Conservation (phyloP, 495 filamentous ascomycete species). For the Aspergillus haitiensis region DNA sequence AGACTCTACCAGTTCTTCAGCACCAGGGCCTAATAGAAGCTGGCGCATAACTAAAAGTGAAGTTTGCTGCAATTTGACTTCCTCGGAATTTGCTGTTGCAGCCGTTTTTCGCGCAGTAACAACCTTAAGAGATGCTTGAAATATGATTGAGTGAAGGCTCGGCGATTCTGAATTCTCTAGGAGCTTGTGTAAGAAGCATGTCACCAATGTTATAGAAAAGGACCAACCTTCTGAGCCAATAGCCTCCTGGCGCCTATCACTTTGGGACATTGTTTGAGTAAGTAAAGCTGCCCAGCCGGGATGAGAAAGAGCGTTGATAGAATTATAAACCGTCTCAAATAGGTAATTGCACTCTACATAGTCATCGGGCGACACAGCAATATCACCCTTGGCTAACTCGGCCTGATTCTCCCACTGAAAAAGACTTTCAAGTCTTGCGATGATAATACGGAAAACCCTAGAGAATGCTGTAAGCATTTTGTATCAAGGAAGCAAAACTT, state of each 20-base stretch:
- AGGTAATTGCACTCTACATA: slow-evolving; percentile 77
- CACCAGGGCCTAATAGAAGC: slow-evolving; percentile 70
- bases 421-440: slow-evolving; percentile 41
- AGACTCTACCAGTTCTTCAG: slow-evolving; percentile 62
- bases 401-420: slow-evolving; percentile 30
- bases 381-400: slow-evolving; percentile 20
- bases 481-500: not conserved
- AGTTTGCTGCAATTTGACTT: slow-evolving; percentile 59
- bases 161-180: slow-evolving; percentile 33
- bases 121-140: slow-evolving; percentile 37
- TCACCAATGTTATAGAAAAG: not conserved
- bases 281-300: slow-evolving; percentile 45
- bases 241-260: slow-evolving; percentile 34
- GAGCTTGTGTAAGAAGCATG: slow-evolving; percentile 12
- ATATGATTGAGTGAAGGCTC: slow-evolving; percentile 43
- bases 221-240: slow-evolving; percentile 36
- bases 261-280: slow-evolving; percentile 33
- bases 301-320: slow-evolving; percentile 54
- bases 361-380: slow-evolving; percentile 54
- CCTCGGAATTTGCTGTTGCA: slow-evolving; percentile 26
- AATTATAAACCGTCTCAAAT: slow-evolving; percentile 69
- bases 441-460: slow-evolving; percentile 44
- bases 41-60: slow-evolving; percentile 72
- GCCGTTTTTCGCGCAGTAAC: slow-evolving; percentile 27
- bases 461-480: slow-evolving; percentile 21